Evolutionary conservation across 129 eudicot species (phyloP), one percentile per base, ranked within the genome.

Genomic region (Chrysanthemum seticuspe): DNA sequence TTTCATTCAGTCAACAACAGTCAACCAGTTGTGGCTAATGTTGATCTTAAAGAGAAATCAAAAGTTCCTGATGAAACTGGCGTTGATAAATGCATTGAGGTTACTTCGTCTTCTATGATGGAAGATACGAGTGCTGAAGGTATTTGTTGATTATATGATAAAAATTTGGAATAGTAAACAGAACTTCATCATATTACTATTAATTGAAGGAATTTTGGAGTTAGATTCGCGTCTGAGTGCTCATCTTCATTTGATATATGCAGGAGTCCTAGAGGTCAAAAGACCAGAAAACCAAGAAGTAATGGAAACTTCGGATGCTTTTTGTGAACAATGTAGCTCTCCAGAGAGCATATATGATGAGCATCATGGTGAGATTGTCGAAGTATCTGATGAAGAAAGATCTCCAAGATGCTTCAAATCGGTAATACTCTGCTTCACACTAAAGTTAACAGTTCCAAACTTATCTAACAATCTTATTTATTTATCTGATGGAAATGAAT

Each of bases 51-150:
- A 13, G 85, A 74, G 58, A 79, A 79, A 40, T 56, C 54, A 12
- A 23, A 67, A 62, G 81, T 21, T 70, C 36, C 73, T 16, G 65
- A 67, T 64, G 81, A 72, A 54, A 67, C n/a, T 50, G 62, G 70
- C 69, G 73, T 49, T 62, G 77, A 59, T 31, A 62, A 45, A 61
- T 53, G 74, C 58, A 55, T 63, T 59, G 83, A 65, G 77, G 87
- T 56, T 82, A 34, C 48, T 56, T 48, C 21, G 15, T 70, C 79
- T 60, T 48, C 74, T 13, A 62, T 29, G 21, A 71, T 65, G 65
- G 86, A 67, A 76, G 62, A 68, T 45, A 63, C 27, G 45, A 40
- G 11, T 62, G 44, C 55, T 25, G 71, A 85, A 87, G 89, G 95
- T 91, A 80, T 13, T 68, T 10, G 73, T 49, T 54, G 48, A 16